phyloP scores from a whole-genome alignment of 805 yeast species.

The Metschnikowia orientalis region DNA sequence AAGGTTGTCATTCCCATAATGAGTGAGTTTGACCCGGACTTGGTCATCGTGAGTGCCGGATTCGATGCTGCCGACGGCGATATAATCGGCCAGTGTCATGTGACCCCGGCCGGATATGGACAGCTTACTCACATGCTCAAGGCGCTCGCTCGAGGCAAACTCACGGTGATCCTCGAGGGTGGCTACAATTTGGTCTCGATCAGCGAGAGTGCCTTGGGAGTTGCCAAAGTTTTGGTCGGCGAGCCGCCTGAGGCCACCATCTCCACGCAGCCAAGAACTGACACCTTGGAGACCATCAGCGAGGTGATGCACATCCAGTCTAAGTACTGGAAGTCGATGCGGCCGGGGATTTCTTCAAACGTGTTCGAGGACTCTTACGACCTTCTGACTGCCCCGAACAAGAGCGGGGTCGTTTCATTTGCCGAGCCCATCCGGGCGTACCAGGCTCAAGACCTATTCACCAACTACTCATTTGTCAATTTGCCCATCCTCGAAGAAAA shows the following conservation, averaged over 20 bases:
- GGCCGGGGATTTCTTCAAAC: slow-evolving; percentile 54
- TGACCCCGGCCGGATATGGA: slow-evolving; percentile 93
- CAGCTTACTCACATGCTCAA: slow-evolving; percentile 92
- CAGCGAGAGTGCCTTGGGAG: slow-evolving; percentile 85
- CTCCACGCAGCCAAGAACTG: slow-evolving; percentile 62
- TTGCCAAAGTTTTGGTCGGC: slow-evolving; percentile 85
- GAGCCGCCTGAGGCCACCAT: slow-evolving; percentile 87
- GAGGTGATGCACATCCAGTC: slow-evolving; percentile 79
- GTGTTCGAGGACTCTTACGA: slow-evolving; percentile 39
- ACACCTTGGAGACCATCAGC: slow-evolving; percentile 74
- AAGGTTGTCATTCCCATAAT: slow-evolving; percentile 85
- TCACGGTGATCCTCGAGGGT: slow-evolving; percentile 91
- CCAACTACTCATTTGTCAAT: slow-evolving; percentile 53
- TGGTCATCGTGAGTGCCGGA: slow-evolving; percentile 90
- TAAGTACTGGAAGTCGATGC: slow-evolving; percentile 80
- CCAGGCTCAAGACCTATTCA: slow-evolving; percentile 57
- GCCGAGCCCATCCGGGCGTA: slow-evolving; percentile 72
- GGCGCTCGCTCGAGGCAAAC: slow-evolving; percentile 79
- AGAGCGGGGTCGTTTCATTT: slow-evolving; percentile 44
- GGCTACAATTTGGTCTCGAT: slow-evolving; percentile 93
- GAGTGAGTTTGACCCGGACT: slow-evolving; percentile 85
- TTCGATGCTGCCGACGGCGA: slow-evolving; percentile 99
- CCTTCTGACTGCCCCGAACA: too few species aligned
- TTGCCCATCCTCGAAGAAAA: slow-evolving; percentile 54
- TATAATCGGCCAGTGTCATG: slow-evolving; percentile 93